These are phyloP conservation scores for Heterobasidion parviporum DNA, from an alignment of 1,284 basidiomycete genomes.

Conservation along the genomic window DNA sequence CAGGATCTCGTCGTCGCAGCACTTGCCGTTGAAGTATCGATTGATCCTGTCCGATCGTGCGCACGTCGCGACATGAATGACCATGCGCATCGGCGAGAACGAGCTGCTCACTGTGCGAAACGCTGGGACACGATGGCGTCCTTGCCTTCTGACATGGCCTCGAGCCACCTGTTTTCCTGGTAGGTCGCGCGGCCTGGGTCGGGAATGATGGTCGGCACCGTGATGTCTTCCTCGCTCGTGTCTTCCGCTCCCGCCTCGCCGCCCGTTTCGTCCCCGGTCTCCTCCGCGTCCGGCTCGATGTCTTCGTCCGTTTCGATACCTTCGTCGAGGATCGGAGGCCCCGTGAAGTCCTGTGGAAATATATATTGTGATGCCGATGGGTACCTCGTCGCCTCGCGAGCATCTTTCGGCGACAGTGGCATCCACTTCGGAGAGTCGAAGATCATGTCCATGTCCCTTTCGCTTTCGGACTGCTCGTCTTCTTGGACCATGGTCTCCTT, in stretches of 20 bases:
- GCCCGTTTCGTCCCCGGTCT: constrained; percentile 18
- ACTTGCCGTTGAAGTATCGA: constrained; percentile 78
- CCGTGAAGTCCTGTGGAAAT: constrained; percentile 3
- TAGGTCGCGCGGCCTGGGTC: constrained; percentile 79
- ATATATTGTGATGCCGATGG: constrained; percentile 8
- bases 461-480: constrained; percentile 15
- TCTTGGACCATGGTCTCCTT: constrained; percentile 14
- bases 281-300: constrained; percentile 19
- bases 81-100: not conserved
- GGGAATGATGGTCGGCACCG: constrained; percentile 57
- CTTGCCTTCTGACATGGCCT: constrained; percentile 77
- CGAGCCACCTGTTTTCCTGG: constrained; percentile 71
- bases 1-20: constrained; percentile 73
- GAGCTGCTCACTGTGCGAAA: constrained; percentile 55
- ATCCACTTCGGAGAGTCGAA: constrained; percentile 16
- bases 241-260: constrained; percentile 21
- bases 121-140: constrained; percentile 49
- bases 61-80: not conserved
- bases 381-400: constrained; percentile 33
- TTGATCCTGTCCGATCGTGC: constrained; percentile 44
- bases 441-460: not conserved
- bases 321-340: constrained; percentile 15
- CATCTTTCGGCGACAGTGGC: constrained; percentile 44
- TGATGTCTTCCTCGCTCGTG: constrained; percentile 19
- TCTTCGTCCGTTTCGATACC: constrained; percentile 20